Evolutionary conservation across 345 rosid species (phyloP), one percentile per base, ranked within the genome.

Genomic region (Melastoma malabathricum): DNA sequence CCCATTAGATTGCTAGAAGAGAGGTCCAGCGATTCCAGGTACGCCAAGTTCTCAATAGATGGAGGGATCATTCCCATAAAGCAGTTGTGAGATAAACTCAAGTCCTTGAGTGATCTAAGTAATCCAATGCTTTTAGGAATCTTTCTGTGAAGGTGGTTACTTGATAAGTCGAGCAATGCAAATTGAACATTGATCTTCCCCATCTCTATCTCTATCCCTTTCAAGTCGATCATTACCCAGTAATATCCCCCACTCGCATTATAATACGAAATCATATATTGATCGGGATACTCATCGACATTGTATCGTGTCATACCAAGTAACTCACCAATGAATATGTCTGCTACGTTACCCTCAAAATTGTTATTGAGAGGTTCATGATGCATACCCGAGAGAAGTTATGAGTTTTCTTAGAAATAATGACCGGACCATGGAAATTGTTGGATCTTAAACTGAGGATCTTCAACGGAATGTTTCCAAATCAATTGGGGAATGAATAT

Each of bases 401-500:
- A 1, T 48, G 10, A 48, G 1, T 1, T 18, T 15, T 13, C 3
- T 0, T 18, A 0, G 44, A 14, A 41, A 13, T 13, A 18, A n/a
- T 13, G 1, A 52, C 1, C 1, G 1, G 17, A 27, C 60, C 57
- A 50, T 38, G 41, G 13, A 59, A 43, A 13, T 25, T 16, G n/a
- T 66, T 59, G 1, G 60, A 55, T 3, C 20, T 0, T 3, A 59
- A 46, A 8, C 45, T 0, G 2, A 63, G 46, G 17, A 57, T 25
- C 27, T 56, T 8, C 4, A 57, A 6, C 8, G 49, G 44, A 15
- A 65, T 47, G 12, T 3, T 16, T 16, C 19, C 55, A 10, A 65
- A 43, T 51, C 57, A 65, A 17, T 4, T 6, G 2, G 63, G 66
- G 50, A 67, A 61, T 1, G 3, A 15, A 8, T 49, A 59, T 0